Conservation (phyloP, 1,284 basidiomycete species). For the Omphalotus olearius region DNA sequence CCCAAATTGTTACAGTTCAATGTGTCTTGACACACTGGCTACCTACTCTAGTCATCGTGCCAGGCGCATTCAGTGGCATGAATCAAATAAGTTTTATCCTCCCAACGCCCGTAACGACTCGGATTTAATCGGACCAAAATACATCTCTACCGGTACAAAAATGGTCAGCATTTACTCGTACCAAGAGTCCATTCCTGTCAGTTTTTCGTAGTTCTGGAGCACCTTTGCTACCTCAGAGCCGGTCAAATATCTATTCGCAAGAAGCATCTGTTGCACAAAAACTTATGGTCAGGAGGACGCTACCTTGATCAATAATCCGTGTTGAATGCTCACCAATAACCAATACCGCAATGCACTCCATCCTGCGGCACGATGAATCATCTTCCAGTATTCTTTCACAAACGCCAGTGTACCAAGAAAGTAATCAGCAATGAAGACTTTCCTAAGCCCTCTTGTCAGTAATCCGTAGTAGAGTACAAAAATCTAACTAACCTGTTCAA, state of each 20-base stretch:
- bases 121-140: too few species aligned
- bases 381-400: conserved; percentile 53
- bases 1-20: too few species aligned
- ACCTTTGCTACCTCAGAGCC: conserved; percentile 39
- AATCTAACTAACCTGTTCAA: conserved; percentile 45
- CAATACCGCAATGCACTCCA: conserved; percentile 58
- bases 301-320: not conserved
- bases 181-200: conserved; percentile 36
- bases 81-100: too few species aligned
- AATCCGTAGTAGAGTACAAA: not conserved
- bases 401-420: conserved; percentile 47
- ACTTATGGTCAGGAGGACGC: not conserved
- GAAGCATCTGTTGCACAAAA: conserved; percentile 32
- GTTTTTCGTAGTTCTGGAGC: conserved; percentile 41
- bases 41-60: too few species aligned
- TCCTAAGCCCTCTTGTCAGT: conserved; percentile 26
- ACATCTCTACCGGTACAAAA: too few species aligned
- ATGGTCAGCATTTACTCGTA: conserved; percentile 19
- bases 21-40: too few species aligned
- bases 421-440: conserved; percentile 52
- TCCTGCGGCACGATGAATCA: conserved; percentile 66
- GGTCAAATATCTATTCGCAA: conserved; percentile 42
- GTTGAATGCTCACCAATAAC: conserved; percentile 43
- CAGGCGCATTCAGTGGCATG: too few species aligned
- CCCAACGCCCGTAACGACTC: too few species aligned